Conservation (phyloP, 1,284 basidiomycete genomes). For the Dichomitus squalens region DNA sequence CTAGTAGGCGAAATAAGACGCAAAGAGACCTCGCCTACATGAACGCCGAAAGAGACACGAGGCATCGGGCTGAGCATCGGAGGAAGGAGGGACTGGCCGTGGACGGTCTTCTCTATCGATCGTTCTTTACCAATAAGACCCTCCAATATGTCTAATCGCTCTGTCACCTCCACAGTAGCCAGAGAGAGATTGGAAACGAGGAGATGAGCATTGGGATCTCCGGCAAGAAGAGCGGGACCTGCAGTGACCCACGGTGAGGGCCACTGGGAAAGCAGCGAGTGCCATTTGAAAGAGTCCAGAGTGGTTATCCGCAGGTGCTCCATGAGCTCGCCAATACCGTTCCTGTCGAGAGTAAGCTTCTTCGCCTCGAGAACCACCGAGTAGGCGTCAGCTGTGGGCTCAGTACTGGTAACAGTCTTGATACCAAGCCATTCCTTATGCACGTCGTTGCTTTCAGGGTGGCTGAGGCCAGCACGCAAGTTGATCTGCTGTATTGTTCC, state of each 20-base stretch:
- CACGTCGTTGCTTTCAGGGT: slow-evolving; percentile 43
- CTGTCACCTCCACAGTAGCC: slow-evolving; percentile 49
- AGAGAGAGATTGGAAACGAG: slow-evolving; percentile 53
- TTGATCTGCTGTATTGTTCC: slow-evolving; percentile 43
- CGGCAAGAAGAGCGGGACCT: slow-evolving; percentile 50
- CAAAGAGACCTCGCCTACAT: slow-evolving; percentile 49
- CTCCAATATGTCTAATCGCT: slow-evolving; percentile 53
- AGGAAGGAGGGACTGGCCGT: slow-evolving; percentile 29
- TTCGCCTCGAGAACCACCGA: slow-evolving; percentile 44
- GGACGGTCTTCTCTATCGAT: slow-evolving; percentile 25
- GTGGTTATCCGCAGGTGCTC: slow-evolving; percentile 46
- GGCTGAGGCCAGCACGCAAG: slow-evolving; percentile 47
- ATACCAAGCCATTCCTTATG: slow-evolving; percentile 59
- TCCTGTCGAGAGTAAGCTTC: slow-evolving; percentile 37
- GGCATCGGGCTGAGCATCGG: slow-evolving; percentile 49
- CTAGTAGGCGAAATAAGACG: slow-evolving; percentile 49
- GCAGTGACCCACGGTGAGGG: slow-evolving; percentile 50
- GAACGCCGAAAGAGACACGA: slow-evolving; percentile 48
- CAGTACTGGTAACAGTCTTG: slow-evolving; percentile 32
- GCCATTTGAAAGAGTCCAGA: slow-evolving; percentile 44
- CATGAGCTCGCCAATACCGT: slow-evolving; percentile 27
- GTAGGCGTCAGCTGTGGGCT: slow-evolving; percentile 50
- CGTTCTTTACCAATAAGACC: slow-evolving; percentile 37
- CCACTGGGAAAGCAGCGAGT: slow-evolving; percentile 60
- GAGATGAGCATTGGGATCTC: slow-evolving; percentile 62